These are phyloP conservation scores for Rhazya stricta DNA, from an alignment of 257 asterid species.

Conservation along the genomic window DNA sequence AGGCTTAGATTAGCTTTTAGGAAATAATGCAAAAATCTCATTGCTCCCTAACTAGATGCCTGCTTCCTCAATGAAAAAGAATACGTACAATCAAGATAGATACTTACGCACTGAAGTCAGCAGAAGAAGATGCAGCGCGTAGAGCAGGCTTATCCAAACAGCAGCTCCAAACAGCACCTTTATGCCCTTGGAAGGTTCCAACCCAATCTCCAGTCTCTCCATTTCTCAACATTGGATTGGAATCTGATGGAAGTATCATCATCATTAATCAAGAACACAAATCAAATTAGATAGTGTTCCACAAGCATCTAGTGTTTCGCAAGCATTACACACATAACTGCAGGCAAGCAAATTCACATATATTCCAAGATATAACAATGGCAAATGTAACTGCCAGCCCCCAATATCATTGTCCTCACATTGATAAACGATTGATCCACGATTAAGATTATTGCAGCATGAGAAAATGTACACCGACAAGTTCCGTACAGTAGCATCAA, in stretches of 20 bases:
- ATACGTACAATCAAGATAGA: neutral
- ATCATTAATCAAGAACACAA: slow-evolving; percentile 4
- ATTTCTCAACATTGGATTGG: slow-evolving; percentile 92
- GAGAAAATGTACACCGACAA: neutral
- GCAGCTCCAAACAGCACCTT: slow-evolving; percentile 98
- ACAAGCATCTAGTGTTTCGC: neutral
- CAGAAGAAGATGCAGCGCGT: slow-evolving; percentile 96
- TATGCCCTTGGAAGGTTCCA: slow-evolving; percentile 97
- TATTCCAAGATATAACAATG: neutral
- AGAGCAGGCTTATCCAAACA: slow-evolving; percentile 83
- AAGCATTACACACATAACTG: neutral
- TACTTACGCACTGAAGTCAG: slow-evolving; percentile 95
- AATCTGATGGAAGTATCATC: slow-evolving; percentile 40
- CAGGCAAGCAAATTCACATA: neutral
- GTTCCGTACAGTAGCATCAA: neutral
- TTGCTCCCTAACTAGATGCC: neutral
- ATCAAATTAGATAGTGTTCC: neutral
- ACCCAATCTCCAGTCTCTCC: slow-evolving; percentile 99
- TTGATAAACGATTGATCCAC: neutral
- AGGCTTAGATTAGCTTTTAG: neutral
- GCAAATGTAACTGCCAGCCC: neutral
- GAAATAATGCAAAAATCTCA: neutral
- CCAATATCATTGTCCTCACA: neutral
- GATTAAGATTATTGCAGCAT: neutral
- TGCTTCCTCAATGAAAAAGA: slow-evolving; percentile 3